Conservation (phyloP, 257 asterid species). For the Solanum boliviense region DNA sequence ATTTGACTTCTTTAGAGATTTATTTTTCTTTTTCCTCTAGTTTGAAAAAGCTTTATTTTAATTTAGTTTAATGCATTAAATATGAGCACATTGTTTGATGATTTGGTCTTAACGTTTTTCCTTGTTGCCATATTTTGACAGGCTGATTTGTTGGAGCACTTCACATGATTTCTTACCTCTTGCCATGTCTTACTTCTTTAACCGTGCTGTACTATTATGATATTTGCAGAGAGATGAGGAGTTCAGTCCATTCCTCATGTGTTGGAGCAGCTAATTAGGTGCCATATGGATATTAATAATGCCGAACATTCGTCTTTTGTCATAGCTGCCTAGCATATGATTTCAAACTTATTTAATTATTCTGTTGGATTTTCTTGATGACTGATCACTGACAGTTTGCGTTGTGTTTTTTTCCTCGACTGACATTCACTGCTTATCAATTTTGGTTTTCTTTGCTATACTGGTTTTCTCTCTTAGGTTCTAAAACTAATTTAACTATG, state of each 20-base stretch:
- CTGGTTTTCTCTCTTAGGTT: conserved; percentile 5
- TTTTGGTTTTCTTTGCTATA: conserved; percentile 15
- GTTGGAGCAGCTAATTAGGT: conserved; percentile 21
- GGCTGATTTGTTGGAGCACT: conserved; percentile 89
- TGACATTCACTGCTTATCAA: conserved; percentile 5
- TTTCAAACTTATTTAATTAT: conserved; percentile 8
- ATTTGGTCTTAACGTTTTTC: conserved; percentile 4
- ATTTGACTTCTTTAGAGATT: background rate
- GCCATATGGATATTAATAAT: conserved; percentile 25
- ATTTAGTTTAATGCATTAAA: conserved; percentile 14
- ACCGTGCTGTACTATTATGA: conserved; percentile 86
- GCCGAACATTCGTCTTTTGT: conserved; percentile 37
- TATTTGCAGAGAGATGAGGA: conserved; percentile 54
- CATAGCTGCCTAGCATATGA: conserved; percentile 29
- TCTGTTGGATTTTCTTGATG: conserved; percentile 12
- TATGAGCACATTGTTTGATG: background rate
- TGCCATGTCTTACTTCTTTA: conserved; percentile 76
- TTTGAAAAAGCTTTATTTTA: background rate
- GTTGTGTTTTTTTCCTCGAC: conserved; percentile 19
- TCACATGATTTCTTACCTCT: conserved; percentile 81
- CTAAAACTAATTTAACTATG: conserved; percentile 10
- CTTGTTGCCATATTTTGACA: conserved; percentile 52
- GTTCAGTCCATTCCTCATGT: conserved; percentile 25
- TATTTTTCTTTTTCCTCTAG: background rate
- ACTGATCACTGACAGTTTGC: conserved; percentile 27